A percentile compares a stretch with the other conserved stretches of the same genome.
Evolutionary conservation across 306 rosid species (phyloP).

Genomic region (Pyrus pyrifolia): DNA sequence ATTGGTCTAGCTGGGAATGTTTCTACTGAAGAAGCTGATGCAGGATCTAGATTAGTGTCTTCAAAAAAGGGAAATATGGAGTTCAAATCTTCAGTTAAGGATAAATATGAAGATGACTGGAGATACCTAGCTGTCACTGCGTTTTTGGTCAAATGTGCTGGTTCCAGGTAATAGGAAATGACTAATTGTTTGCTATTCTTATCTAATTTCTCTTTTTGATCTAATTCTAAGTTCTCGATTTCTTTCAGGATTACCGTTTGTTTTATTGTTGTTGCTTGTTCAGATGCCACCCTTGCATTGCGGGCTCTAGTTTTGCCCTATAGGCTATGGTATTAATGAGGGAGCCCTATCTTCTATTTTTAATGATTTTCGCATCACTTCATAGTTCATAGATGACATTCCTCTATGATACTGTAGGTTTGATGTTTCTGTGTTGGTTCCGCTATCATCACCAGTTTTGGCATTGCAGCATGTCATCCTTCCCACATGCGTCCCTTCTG

Average conservation of each 20-base stretch:
- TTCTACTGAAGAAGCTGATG: conserved; percentile 24
- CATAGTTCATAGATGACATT: background rate
- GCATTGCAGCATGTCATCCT: conserved; percentile 68
- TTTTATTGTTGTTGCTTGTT: conserved; percentile 81
- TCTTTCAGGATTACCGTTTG: conserved; percentile 79
- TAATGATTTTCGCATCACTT: background rate
- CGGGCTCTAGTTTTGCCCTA: conserved; percentile 80
- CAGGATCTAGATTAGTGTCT: conserved; percentile 21
- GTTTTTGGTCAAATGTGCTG: conserved; percentile 69
- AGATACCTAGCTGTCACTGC: conserved; percentile 93
- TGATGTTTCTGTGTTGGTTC: conserved; percentile 72
- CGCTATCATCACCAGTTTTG: conserved; percentile 74
- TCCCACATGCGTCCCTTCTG: conserved; percentile 34
- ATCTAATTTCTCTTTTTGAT: conserved; percentile 8
- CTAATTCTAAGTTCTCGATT: background rate
- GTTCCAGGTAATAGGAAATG: conserved; percentile 57
- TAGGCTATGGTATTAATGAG: conserved; percentile 63
- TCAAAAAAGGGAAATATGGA: conserved; percentile 33
- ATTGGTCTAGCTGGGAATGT: conserved; percentile 27
- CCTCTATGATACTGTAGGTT: conserved; percentile 45
- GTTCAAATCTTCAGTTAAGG: conserved; percentile 25
- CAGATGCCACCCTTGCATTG: conserved; percentile 80
- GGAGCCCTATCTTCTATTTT: conserved; percentile 6
- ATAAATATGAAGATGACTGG: conserved; percentile 86
- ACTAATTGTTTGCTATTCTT: conserved; percentile 14